Evolutionary conservation across 2,329 filamentous ascomycete species (phyloP).

Genomic region (Fusarium sp.): DNA sequence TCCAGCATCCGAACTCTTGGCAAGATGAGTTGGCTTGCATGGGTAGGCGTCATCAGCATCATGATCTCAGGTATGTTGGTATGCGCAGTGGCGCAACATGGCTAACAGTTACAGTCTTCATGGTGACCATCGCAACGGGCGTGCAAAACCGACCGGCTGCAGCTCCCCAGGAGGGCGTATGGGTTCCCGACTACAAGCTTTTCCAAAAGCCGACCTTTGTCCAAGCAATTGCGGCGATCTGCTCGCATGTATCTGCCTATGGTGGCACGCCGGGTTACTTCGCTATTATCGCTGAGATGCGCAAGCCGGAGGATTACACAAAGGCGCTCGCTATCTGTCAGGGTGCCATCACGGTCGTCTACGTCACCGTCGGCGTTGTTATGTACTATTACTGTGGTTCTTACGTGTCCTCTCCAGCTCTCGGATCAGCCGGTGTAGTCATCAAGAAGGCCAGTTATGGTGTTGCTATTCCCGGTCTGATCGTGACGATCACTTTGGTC

Average conservation of each 20-base stretch:
- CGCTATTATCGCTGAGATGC: conserved; percentile 49
- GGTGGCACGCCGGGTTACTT: conserved; percentile 52
- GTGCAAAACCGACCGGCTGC: conserved; percentile 30
- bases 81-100: fast-evolving
- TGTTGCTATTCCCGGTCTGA: conserved; percentile 46
- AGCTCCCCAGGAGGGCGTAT: conserved; percentile 30
- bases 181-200: conserved; percentile 49
- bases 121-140: conserved; percentile 39
- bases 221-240: conserved; percentile 48
- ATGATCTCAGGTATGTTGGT: conserved; percentile 11
- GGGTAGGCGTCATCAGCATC: conserved; percentile 38
- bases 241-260: conserved; percentile 52
- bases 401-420: conserved; percentile 59
- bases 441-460: conserved; percentile 60
- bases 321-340: conserved; percentile 42
- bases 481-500: conserved; percentile 43
- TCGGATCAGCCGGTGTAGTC: conserved; percentile 56
- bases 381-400: conserved; percentile 60
- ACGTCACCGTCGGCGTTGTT: conserved; percentile 50
- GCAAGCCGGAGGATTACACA: conserved; percentile 45
- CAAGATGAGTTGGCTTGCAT: conserved; percentile 49
- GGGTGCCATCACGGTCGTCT: conserved; percentile 47
- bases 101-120: conserved; percentile 16
- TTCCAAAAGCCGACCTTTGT: conserved; percentile 48
- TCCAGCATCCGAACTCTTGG: conserved; percentile 48